A percentile compares a stretch with the other conserved stretches of the same genome.
Evolutionary conservation across 805 yeast species (phyloP).

Genomic region (Brettanomyces naardenensis): DNA sequence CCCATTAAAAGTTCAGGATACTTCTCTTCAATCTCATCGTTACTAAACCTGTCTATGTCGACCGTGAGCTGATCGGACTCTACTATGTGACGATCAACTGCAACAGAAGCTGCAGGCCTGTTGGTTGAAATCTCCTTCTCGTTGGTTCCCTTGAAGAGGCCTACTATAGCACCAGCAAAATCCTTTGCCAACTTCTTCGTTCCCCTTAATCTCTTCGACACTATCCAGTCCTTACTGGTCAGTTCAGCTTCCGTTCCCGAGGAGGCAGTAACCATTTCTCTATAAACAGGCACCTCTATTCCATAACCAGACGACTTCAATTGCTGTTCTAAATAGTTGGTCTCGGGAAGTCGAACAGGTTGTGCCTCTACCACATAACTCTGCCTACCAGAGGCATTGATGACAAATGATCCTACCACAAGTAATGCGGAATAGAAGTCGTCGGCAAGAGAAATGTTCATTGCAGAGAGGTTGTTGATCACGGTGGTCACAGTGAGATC

Average conservation of each 20-base stretch:
- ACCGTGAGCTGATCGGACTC: neutral
- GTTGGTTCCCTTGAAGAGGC: too few species aligned
- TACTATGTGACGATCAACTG: neutral
- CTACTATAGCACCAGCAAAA: neutral
- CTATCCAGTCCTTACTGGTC: constrained; percentile 13
- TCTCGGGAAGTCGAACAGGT: constrained; percentile 35
- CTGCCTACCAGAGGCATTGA: constrained; percentile 59
- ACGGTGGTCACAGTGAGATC: constrained; percentile 24
- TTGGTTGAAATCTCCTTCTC: neutral
- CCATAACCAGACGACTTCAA: constrained; percentile 18
- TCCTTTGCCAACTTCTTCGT: neutral
- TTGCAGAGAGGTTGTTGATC: constrained; percentile 19
- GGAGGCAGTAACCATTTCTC: constrained; percentile 16
- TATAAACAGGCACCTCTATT: constrained; percentile 16
- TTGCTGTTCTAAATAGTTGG: constrained; percentile 45
- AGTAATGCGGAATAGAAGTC: constrained; percentile 60
- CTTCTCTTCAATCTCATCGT: neutral
- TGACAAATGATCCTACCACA: constrained; percentile 53
- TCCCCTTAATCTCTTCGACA: constrained; percentile 7
- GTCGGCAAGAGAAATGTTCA: constrained; percentile 39
- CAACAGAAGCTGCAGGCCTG: neutral
- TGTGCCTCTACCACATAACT: constrained; percentile 57
- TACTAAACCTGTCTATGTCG: neutral
- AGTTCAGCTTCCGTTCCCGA: constrained; percentile 1
- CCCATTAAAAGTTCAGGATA: neutral